Percentiles rank a stretch among this genome's conserved stretches.
Evolutionary conservation across 1,284 basidiomycete species (phyloP).

Genomic region (Paramarasmius palmivorus): DNA sequence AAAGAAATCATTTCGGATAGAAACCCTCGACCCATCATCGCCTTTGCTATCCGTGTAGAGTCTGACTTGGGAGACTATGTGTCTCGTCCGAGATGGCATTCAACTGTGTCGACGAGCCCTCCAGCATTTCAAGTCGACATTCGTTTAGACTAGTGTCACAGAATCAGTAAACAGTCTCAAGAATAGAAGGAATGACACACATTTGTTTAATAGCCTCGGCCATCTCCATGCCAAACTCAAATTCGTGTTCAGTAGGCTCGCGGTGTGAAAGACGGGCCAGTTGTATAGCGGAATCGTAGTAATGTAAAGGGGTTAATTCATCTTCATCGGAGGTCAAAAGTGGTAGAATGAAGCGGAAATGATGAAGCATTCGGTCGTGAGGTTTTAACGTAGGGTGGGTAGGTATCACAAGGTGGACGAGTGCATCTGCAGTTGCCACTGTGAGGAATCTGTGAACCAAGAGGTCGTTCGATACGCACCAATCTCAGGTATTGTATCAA

Average conservation of each 20-base stretch:
- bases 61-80: too few relatives aligned
- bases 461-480: slow-evolving; percentile 41
- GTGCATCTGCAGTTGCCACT: slow-evolving; percentile 44
- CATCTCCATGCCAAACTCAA: slow-evolving; percentile 62
- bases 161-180: background rate
- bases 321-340: slow-evolving; percentile 62
- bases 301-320: slow-evolving; percentile 64
- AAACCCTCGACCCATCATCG: too few relatives aligned
- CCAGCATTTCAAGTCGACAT: slow-evolving; percentile 61
- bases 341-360: slow-evolving; percentile 72
- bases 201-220: slow-evolving; percentile 59
- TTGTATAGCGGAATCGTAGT: slow-evolving; percentile 78
- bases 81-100: slow-evolving; percentile 23
- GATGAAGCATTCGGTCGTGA: slow-evolving; percentile 69
- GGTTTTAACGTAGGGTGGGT: slow-evolving; percentile 61
- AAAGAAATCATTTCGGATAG: too few relatives aligned
- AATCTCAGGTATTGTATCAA: slow-evolving; percentile 66
- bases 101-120: slow-evolving; percentile 48
- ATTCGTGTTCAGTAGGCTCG: slow-evolving; percentile 74
- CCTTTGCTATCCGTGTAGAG: too few relatives aligned
- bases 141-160: slow-evolving; percentile 49
- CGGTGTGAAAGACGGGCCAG: slow-evolving; percentile 64
- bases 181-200: slow-evolving; percentile 31
- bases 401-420: slow-evolving; percentile 65
- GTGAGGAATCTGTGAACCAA: background rate